Conservation (phyloP, 352 stramenopile genomes). For the Phytophthora rubi region DNA sequence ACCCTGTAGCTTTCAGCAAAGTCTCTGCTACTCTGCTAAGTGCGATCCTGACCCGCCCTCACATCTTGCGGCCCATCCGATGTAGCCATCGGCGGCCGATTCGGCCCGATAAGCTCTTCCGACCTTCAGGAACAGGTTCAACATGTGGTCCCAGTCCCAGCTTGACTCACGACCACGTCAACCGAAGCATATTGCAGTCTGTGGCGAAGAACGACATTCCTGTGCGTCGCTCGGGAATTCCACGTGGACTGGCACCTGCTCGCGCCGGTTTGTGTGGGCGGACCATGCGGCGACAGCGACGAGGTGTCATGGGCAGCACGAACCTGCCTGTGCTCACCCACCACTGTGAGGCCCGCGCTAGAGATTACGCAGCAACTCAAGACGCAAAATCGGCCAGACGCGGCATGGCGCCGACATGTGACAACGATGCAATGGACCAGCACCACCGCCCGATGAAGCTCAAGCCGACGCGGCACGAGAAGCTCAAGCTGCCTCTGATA, state of each 20-base stretch:
- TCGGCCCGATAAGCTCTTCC: constrained; percentile 18
- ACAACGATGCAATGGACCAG: constrained; percentile 22
- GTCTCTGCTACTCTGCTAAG: neutral
- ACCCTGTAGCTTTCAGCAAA: neutral
- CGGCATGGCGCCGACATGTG: constrained; percentile 7
- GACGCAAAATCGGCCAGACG: constrained; percentile 6
- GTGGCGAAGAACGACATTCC: neutral
- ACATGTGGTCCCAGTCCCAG: constrained; percentile 22
- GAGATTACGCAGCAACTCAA: constrained; percentile 1
- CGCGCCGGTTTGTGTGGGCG: constrained; percentile 5
- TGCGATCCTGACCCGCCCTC: constrained; percentile 15
- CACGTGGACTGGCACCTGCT: constrained; percentile 13
- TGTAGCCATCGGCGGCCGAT: constrained; percentile 25
- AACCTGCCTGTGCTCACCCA: constrained; percentile 41
- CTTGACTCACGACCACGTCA: constrained; percentile 12
- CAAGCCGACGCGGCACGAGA: constrained; percentile 20
- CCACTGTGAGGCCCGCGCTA: constrained; percentile 24
- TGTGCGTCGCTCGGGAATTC: constrained; percentile 6
- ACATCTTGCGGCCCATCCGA: constrained; percentile 1
- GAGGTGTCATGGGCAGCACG: constrained; percentile 38
- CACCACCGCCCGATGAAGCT: neutral
- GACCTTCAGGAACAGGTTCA: constrained; percentile 28
- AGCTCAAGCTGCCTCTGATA: constrained; percentile 36
- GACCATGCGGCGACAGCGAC: constrained; percentile 38
- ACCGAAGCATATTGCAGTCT: constrained; percentile 3